Conservation (phyloP, 2,329 filamentous ascomycete species). For the Daldinia eschscholtzii region DNA sequence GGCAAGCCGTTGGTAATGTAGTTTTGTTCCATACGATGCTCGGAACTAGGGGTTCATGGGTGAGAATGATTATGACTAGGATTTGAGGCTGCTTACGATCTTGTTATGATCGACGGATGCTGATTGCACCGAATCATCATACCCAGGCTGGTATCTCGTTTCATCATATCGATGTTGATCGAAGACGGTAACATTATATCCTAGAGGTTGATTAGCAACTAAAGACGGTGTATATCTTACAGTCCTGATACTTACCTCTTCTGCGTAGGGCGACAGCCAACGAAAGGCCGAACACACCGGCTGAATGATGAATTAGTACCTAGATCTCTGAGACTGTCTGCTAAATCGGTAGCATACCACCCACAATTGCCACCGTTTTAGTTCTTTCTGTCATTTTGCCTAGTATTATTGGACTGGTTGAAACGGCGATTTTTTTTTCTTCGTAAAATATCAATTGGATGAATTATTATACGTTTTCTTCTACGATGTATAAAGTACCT, state of each 20-base stretch:
- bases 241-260: neutral
- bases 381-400: neutral
- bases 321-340: neutral
- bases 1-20: constrained; percentile 11
- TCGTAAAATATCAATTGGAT: neutral
- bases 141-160: neutral
- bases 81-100: neutral
- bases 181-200: neutral
- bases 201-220: neutral
- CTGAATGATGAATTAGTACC: neutral
- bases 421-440: neutral
- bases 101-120: neutral
- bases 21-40: constrained; percentile 9
- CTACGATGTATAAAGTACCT: neutral
- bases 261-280: neutral
- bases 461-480: neutral
- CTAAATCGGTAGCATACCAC: neutral
- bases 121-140: neutral
- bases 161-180: constrained; percentile 4
- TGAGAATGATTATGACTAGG: neutral
- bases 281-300: neutral
- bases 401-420: neutral
- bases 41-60: neutral
- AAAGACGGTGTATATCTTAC: neutral
- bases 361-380: neutral